Base-by-base conservation (phyloP, 129 eudicot genomes). In the Lactuca sativa region DNA sequence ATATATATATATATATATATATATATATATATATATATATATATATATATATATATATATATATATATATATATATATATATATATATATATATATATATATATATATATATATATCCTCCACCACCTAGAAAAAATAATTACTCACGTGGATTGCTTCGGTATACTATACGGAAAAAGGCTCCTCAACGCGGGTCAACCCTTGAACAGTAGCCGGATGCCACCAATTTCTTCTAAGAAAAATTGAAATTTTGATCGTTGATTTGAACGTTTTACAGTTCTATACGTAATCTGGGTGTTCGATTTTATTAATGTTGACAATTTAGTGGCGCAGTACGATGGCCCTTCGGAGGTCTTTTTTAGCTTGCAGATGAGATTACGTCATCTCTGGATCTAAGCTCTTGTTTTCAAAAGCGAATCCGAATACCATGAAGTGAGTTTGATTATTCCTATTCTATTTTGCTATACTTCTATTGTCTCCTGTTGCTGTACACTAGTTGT, bases 371-470 rank as follows among this genome's bases (percentile, higher is more conserved):
- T 67, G 80, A 75, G 74, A 75, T 10, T 70, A 37, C 80, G 80
- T 51, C 62, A 60, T 38, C 25, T 21, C 49, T 68, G 55, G 14
- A 75, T 68, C 62, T 38, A 51, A 59, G 36, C 40, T 51, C 13
- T 59, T 68, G 36, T 25, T n/a, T 43, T 54, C 62, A 18, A 14
- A 75, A 67, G 1, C 63, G 10, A 67, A 67, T 75, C 67, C 48
- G 69, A 37, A 18, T 25, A 73, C 62, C 59, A 78, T 78, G 82
- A 78, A 78, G 82, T 78, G 44, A 78, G 82, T 78, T 72, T 53
- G 21, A 33, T 44, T 38, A 41, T 74, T 62, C 3, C 36, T 47
- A 4, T 56, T 53, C 17, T 15, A 3, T 31, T 59, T 31, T 74
- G 9, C 38, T 4, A 0, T 15, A 7, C 6, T 73, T 48, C 4